Percentiles rank a stretch among this genome's conserved stretches.
Conservation (phyloP, 169 alveolate species). For the Cytauxzoon felis region DNA sequence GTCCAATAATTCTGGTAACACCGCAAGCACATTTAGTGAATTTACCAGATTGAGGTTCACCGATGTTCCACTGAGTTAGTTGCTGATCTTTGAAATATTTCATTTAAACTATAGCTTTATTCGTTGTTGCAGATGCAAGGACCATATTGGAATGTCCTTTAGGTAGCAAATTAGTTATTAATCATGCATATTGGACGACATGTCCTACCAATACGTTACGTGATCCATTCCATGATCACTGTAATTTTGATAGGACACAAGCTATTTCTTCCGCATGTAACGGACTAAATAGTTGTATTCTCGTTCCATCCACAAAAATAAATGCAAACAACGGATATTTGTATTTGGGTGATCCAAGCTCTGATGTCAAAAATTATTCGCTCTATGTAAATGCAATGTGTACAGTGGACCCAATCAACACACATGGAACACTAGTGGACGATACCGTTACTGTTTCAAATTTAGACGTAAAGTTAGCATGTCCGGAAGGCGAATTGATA, state of each 20-base stretch:
- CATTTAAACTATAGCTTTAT: not conserved
- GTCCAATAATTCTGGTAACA: too few species aligned
- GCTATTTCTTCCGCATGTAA: conserved; percentile 20
- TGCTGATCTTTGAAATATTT: too few species aligned
- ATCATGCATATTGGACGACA: conserved; percentile 31
- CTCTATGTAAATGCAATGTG: conserved; percentile 25
- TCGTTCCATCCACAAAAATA: conserved; percentile 26
- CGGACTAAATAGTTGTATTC: conserved; percentile 47
- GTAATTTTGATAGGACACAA: conserved; percentile 26
- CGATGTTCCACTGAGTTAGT: conserved; percentile 1
- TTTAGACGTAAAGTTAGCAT: conserved; percentile 36
- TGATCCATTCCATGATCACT: not conserved
- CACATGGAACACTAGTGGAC: conserved; percentile 24
- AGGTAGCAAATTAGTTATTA: conserved; percentile 20
- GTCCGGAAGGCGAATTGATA: conserved; percentile 47
- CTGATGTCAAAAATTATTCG: conserved; percentile 15
- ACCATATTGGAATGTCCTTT: conserved; percentile 10
- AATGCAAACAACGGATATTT: conserved; percentile 1
- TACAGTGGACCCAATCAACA: not conserved
- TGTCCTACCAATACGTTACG: not conserved
- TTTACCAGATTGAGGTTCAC: conserved; percentile 5
- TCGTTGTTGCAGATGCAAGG: not conserved
- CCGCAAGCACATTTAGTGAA: too few species aligned
- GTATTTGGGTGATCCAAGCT: conserved; percentile 55
- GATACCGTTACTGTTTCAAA: conserved; percentile 22